Conservation (phyloP, 192 early-diverging fungal species). For the Coemansia aciculifera region DNA sequence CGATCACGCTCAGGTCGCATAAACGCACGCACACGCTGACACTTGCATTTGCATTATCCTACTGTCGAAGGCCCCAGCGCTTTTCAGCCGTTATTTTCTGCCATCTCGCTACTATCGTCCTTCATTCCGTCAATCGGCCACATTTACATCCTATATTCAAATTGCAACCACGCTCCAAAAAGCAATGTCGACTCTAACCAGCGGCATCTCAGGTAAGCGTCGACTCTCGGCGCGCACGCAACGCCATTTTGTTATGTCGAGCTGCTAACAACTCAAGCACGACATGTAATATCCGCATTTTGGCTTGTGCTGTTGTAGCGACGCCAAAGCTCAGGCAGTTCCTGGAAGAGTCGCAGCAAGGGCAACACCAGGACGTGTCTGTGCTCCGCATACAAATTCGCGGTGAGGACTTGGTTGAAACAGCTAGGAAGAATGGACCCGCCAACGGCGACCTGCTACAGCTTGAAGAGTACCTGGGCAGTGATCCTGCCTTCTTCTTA, state of each 20-base stretch:
- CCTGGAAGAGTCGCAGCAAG: slow-evolving; percentile 42
- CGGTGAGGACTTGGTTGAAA: slow-evolving; percentile 45
- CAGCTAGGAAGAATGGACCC: slow-evolving; percentile 38
- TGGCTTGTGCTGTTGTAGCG: slow-evolving; percentile 20
- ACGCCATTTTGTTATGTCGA: background rate
- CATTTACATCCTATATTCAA: background rate
- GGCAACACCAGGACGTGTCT: slow-evolving; percentile 28
- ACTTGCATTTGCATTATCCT: background rate
- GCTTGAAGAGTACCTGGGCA: slow-evolving; percentile 32
- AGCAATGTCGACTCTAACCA: slow-evolving; percentile 28
- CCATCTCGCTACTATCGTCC: background rate
- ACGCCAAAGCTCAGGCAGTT: slow-evolving; percentile 47
- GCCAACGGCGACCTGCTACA: slow-evolving; percentile 42
- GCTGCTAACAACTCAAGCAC: background rate
- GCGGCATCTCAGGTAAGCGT: slow-evolving; percentile 35
- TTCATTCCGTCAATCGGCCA: background rate
- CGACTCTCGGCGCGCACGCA: background rate
- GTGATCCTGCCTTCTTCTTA: slow-evolving; percentile 42
- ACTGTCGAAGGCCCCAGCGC: background rate
- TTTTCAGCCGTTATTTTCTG: background rate
- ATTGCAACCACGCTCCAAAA: background rate
- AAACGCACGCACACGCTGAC: background rate
- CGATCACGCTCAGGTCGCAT: background rate
- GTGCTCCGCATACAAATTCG: slow-evolving; percentile 49
- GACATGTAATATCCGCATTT: background rate